Base-by-base conservation (phyloP, 2,329 filamentous ascomycete genomes). In the Scopulariopsis brevicaulis region DNA sequence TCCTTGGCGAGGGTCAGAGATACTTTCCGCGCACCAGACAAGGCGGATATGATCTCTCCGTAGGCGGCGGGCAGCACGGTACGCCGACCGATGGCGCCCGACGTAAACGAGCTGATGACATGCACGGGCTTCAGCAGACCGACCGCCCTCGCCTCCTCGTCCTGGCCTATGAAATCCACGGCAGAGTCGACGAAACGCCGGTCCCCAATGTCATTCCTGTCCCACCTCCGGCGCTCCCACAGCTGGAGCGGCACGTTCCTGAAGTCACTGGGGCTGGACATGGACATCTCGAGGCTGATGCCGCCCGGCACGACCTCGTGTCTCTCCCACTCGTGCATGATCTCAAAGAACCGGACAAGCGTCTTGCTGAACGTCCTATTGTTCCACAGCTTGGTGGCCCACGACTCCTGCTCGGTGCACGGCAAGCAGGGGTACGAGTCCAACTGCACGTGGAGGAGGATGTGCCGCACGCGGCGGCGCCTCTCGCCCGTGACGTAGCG, bases 121-220 rank as follows among this genome's bases (percentile, higher is more conserved):
- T 59, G 56, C 14, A 64, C 63, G 0, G 84, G 87, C 59, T 81
- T 83, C 63, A 89, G 73, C 46, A 73, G 18, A 43, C 20, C 37
- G 18, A 54, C 53, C 4, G 87, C 80, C 67, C 86, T 81, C 0
- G 86, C 84, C 63, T 90, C 87, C 20, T 89, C 80, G 37, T 82
- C 72, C 61, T 87, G 86, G 46, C 75, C 75, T 24, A 78, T 81
- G 3, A 82, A 82, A 34, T 87, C 87, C 22, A 78, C 72, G 65
- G 82, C 90, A 78, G 85, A 88, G 56, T 63, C 60, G 2, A 53
- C 56, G 50, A 64, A 65, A 3, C 63, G 62, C 56, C 58, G 58
- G 55, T 63, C 61, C 4, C 63, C 63, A 37, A 65, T 64, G 25
- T 65, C 63, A 18, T 53, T 57, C 34, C 53, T 54, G 53, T 63